Conservation (phyloP, 2,329 filamentous ascomycete species). For the Beauveria varroae region DNA sequence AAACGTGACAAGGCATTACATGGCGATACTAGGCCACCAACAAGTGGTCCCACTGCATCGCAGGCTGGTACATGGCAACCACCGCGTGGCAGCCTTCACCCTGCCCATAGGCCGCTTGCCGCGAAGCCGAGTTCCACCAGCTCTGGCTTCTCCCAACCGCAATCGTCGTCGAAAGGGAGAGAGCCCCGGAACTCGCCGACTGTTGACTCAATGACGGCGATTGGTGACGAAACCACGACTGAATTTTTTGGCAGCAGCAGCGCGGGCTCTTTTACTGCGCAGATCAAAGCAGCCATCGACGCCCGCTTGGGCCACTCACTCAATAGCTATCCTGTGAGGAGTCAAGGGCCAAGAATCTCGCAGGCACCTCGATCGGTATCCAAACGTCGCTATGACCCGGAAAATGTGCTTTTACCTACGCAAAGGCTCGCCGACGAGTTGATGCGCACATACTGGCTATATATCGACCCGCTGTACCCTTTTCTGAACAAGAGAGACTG, state of each 20-base stretch:
- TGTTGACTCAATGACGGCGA: conserved; percentile 38
- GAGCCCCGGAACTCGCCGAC: conserved; percentile 22
- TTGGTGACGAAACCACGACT: conserved; percentile 30
- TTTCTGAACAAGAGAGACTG: conserved; percentile 33
- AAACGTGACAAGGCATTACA: neutral
- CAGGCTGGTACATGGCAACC: neutral
- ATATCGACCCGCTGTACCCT: conserved; percentile 38
- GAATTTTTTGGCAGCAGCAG: conserved; percentile 41
- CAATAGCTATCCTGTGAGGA: neutral
- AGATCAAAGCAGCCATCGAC: conserved; percentile 37
- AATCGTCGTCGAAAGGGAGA: neutral
- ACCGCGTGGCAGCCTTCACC: neutral
- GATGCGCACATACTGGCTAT: conserved; percentile 38
- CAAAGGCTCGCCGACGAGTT: conserved; percentile 37
- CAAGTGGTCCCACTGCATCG: neutral
- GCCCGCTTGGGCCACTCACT: conserved; percentile 16
- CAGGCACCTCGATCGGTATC: neutral
- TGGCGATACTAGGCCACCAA: too few species aligned
- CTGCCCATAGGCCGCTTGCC: conserved; percentile 8
- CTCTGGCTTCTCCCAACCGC: neutral
- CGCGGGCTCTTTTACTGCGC: conserved; percentile 37
- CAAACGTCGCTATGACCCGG: conserved; percentile 14
- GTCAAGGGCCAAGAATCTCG: neutral
- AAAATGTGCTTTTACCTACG: conserved; percentile 35
- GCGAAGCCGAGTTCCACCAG: neutral